Evolutionary conservation across 1,139 yeast genomes (phyloP), one percentile per base, ranked within the genome.

Genomic region (Pichia sp.): DNA sequence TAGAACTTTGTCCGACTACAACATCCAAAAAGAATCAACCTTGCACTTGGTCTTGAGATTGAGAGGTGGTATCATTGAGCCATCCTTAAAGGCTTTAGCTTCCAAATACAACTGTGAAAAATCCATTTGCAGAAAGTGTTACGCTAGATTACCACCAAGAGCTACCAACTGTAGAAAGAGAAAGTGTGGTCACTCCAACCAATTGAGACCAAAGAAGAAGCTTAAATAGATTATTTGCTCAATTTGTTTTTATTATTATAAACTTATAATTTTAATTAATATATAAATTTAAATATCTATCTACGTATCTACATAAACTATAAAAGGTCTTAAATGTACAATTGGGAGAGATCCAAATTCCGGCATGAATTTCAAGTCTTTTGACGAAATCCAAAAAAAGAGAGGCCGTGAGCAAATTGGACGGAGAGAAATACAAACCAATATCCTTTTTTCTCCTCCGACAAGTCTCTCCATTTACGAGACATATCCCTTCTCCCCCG

Each of bases 111-210:
- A 93, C 96, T 93, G 98, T 85, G 99, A 93, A 70, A 93, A 93
- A 83, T 79, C 97, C 69, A 93, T 93, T 77, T 93, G 99, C 85
- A 95, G 99, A 82, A 89, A 91, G 79, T 93, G 99, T 85, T 93
- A 93, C 87, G 98, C 99, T 73, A 95, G 99, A 86, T 91, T 93
- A 76, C 99, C 99, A 75, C 97, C 98, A 79, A 93, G 98, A 87
- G 99, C 99, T 72, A 93, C 98, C 81, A 93, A 93, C 97, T 93
- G 99, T 87, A 91, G 99, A 85, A 93, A 93, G 98, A 91, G 97
- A 90, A 93, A 93, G 87, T 93, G 99, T 81, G 99, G 99, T 75
- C 99, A 93, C 95, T 84, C 97, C 79, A 93, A 93, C 85, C 99
- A 93, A 85, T 89, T 93, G 80, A 91, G 98, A 85, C 97, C 97